Evolutionary conservation across 371 early-diverging fungal genomes (phyloP).

Genomic region (Lichtheimia ornata): DNA sequence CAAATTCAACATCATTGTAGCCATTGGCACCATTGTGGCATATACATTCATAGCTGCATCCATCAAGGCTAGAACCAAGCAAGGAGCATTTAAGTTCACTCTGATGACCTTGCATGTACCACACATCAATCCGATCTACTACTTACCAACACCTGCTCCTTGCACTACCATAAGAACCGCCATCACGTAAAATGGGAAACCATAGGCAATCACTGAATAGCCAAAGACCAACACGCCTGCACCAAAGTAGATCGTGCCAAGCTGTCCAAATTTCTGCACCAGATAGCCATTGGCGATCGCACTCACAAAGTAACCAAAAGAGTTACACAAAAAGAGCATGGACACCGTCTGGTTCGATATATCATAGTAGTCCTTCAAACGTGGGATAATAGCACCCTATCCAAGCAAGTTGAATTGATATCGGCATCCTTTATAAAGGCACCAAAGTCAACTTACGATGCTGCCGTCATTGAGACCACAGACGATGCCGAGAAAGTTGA

Average conservation of each 20-base stretch:
- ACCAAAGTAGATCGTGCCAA: slow-evolving; percentile 21
- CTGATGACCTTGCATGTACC: background rate
- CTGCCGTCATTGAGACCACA: slow-evolving; percentile 32
- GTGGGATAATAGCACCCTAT: slow-evolving; percentile 32
- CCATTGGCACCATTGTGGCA: slow-evolving; percentile 26
- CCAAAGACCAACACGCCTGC: slow-evolving; percentile 9
- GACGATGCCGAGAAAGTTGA: slow-evolving; percentile 20
- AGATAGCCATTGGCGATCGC: slow-evolving; percentile 30
- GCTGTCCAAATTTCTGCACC: slow-evolving; percentile 27
- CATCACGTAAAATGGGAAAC: slow-evolving; percentile 24
- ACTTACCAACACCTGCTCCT: slow-evolving; percentile 23
- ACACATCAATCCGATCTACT: background rate
- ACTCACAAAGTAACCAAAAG: slow-evolving; percentile 29
- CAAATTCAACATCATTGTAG: slow-evolving; percentile 32
- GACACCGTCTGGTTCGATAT: slow-evolving; percentile 30
- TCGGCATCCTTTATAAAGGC: background rate
- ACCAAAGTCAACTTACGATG: slow-evolving; percentile 11
- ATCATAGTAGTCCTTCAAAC: slow-evolving; percentile 28
- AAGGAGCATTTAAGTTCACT: background rate
- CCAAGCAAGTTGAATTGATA: background rate
- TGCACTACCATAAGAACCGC: slow-evolving; percentile 25
- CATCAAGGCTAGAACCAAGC: slow-evolving; percentile 13
- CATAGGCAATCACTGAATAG: slow-evolving; percentile 20
- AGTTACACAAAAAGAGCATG: slow-evolving; percentile 29
- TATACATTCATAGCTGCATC: slow-evolving; percentile 38